phyloP scores from a whole-genome alignment of 805 yeast genomes.

The Candida incommunis region DNA sequence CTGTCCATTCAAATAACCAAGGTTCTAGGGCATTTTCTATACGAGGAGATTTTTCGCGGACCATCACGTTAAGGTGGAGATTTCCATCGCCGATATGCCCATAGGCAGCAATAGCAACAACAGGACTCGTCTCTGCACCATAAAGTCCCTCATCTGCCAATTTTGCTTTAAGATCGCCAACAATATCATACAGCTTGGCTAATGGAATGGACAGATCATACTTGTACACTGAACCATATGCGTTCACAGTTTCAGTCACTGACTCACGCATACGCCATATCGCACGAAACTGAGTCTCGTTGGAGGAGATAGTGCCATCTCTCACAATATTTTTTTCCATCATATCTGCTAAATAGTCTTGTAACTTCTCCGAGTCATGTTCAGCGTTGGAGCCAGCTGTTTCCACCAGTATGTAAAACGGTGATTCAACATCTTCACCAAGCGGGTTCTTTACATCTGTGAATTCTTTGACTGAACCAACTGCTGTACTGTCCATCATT shows the following conservation, averaged over 20 bases:
- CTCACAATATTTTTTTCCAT: slow-evolving; percentile 1
- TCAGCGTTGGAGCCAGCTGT: slow-evolving; percentile 6
- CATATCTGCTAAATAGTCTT: slow-evolving; percentile 1
- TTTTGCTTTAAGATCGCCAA: slow-evolving; percentile 3
- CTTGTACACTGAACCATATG: slow-evolving; percentile 4
- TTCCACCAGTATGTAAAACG: slow-evolving; percentile 4
- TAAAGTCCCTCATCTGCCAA: slow-evolving; percentile 1
- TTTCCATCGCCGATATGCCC: slow-evolving; percentile 99
- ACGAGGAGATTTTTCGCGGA: slow-evolving; percentile 62
- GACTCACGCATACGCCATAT: slow-evolving; percentile 7
- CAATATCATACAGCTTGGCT: slow-evolving; percentile 6
- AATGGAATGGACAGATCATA: slow-evolving; percentile 7
- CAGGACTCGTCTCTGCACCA: background rate
- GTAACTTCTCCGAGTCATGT: slow-evolving; percentile 7
- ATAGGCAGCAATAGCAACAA: slow-evolving; percentile 24
- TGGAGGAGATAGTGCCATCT: slow-evolving; percentile 6
- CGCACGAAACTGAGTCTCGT: slow-evolving; percentile 3
- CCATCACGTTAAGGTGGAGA: slow-evolving; percentile 84
- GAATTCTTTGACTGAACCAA: slow-evolving; percentile 3
- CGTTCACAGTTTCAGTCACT: slow-evolving; percentile 3
- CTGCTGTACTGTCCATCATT: slow-evolving; percentile 76
- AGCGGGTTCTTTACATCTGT: background rate
- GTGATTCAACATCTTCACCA: background rate
- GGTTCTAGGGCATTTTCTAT: slow-evolving; percentile 83
- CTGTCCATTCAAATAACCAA: slow-evolving; percentile 84